Conservation (phyloP, 148 eudicot species). For the Fallopia convolvulus region DNA sequence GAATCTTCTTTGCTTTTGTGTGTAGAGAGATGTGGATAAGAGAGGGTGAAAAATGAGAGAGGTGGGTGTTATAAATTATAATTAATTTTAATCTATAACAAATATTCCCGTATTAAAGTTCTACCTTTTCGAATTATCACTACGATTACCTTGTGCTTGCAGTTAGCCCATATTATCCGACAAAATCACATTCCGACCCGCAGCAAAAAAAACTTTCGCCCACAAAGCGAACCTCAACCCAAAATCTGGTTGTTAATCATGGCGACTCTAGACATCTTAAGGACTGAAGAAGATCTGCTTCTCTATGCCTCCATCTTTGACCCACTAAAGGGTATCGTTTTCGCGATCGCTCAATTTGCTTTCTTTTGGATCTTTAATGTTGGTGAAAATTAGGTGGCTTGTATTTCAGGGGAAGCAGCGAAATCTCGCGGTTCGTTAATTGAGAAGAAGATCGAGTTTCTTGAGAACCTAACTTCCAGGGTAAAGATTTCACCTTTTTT, state of each 20-base stretch:
- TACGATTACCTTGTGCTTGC: no score
- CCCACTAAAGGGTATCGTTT: constrained; percentile 29
- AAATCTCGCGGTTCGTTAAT: constrained; percentile 54
- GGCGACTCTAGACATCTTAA: constrained; percentile 45
- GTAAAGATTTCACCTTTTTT: constrained; percentile 24
- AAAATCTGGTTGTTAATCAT: constrained; percentile 21
- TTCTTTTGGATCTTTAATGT: background rate
- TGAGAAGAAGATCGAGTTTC: constrained; percentile 83
- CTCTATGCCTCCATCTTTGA: constrained; percentile 51
- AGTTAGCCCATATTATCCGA: no score
- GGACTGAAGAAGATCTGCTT: constrained; percentile 41
- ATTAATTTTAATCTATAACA: no score
- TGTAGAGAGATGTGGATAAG: no score
- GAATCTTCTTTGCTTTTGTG: no score
- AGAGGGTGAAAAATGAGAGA: no score
- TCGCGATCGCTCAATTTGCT: background rate
- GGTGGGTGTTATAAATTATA: no score
- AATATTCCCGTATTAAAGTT: no score
- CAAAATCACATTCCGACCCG: no score
- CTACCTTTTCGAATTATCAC: no score
- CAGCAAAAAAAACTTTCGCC: background rate
- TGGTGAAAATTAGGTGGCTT: background rate
- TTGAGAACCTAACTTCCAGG: constrained; percentile 59
- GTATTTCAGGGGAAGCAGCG: constrained; percentile 40
- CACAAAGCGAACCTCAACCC: background rate